Evolutionary conservation across 2,329 filamentous ascomycete species (phyloP), one percentile per base, ranked within the genome.

Genomic region (Endoconidiophora laricicola): DNA sequence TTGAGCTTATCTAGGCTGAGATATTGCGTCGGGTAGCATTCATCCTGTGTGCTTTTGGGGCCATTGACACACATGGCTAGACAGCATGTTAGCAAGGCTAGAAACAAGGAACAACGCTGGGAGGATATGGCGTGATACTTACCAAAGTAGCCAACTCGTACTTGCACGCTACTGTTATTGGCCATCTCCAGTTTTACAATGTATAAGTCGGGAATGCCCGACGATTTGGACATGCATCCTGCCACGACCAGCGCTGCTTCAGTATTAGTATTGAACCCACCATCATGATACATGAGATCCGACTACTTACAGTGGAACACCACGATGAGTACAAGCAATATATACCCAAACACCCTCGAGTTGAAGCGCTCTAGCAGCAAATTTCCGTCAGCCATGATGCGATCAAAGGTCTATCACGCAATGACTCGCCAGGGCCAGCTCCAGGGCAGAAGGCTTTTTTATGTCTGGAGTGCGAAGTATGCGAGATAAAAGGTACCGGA

Each of bases 221-320:
- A 39, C 14, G 52, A 53, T 22, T 50, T 53, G 24, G 52, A 53
- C 52, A 53, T 53, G 9, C 52, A 53, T 53, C 52, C 52, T 50
- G 52, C 48, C 23, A 53, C 38, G 2, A 53, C 47, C 37, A 53
- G 23, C 14, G 52, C 52, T 53, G 39, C 5, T 5, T 16, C 22
- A 33, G 16, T 23, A 33, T 37, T 14, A 24, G 18, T n/a, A 26
- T 33, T 33, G 12, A 6, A 1, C 3, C 9, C 20, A 2, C 16
- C 9, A 3, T 12, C 2, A 39, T 29, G 16, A 16, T 10, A 24
- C 14, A 24, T 41, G 22, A 7, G 2, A 12, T 16, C 3, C n/a
- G 16, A 6, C 2, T 3, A 46, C 52, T 50, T 44, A 53, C 52
- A 50, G 24, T 53, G 48, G 29, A 53, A 53, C n/a, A 53, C 39